A percentile compares a stretch with the other conserved stretches of the same genome.
These are phyloP conservation scores for Yamadazyma membranifaciens DNA, from an alignment of 1,139 yeast species.

Conservation along the genomic window DNA sequence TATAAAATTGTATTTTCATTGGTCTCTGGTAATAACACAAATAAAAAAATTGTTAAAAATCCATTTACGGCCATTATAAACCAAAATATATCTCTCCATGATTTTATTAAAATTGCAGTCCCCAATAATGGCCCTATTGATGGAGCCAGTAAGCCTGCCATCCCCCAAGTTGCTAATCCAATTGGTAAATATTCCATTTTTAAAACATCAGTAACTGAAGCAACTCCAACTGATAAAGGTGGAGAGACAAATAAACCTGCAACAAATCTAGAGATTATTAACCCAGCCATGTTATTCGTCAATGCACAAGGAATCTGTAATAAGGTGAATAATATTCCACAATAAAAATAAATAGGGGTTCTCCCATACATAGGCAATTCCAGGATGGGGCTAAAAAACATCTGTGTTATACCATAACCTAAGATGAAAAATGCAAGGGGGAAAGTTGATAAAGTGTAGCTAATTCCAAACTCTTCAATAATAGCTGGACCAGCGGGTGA, in stretches of 20 bases:
- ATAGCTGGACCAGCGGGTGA: constrained; percentile 33
- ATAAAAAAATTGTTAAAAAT: constrained; percentile 27
- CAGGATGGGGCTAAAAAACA: constrained; percentile 53
- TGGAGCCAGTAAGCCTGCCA: constrained; percentile 34
- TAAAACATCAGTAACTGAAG: constrained; percentile 19
- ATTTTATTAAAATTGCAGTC: constrained; percentile 19
- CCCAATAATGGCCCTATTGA: constrained; percentile 35
- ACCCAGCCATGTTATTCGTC: constrained; percentile 27
- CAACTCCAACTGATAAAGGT: constrained; percentile 38
- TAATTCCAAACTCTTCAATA: constrained; percentile 40
- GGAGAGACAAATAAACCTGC: constrained; percentile 38
- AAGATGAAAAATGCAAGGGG: constrained; percentile 42
- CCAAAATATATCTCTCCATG: constrained; percentile 53
- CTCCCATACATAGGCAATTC: constrained; percentile 55
- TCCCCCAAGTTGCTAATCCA: constrained; percentile 29
- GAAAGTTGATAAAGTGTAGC: constrained; percentile 43
- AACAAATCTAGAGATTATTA: constrained; percentile 31
- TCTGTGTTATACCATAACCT: constrained; percentile 59
- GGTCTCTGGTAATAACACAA: constrained; percentile 51
- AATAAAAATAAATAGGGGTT: constrained; percentile 32
- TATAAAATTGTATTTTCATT: constrained; percentile 43
- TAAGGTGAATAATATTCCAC: constrained; percentile 29
- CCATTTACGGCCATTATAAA: constrained; percentile 34
- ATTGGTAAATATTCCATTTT: constrained; percentile 21
- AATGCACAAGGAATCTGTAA: constrained; percentile 37